phyloP scores from a whole-genome alignment of 2,329 filamentous ascomycete species.

The Penicillium olsonii region DNA sequence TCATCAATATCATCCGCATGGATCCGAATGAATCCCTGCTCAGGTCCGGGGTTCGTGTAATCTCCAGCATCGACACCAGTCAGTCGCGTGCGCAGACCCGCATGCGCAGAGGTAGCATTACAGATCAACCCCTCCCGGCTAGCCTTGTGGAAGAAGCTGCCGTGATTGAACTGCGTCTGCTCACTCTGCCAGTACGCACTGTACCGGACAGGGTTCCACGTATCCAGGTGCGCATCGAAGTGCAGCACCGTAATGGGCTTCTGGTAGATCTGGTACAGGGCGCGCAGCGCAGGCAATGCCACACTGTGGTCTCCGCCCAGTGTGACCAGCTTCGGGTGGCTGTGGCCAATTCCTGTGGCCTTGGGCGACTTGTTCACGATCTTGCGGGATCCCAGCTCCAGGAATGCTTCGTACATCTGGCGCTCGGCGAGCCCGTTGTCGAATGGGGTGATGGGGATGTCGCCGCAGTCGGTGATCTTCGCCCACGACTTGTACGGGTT shows the following conservation, averaged over 20 bases:
- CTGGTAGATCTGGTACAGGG: constrained; percentile 63
- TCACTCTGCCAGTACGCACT: constrained; percentile 71
- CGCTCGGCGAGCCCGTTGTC: constrained; percentile 78
- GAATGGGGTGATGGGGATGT: constrained; percentile 83
- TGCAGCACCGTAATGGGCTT: constrained; percentile 69
- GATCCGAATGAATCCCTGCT: constrained; percentile 78
- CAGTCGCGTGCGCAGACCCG: constrained; percentile 76
- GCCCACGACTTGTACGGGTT: constrained; percentile 85
- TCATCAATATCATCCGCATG: constrained; percentile 87
- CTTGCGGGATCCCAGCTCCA: constrained; percentile 61
- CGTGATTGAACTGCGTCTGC: constrained; percentile 80
- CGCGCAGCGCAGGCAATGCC: constrained; percentile 68
- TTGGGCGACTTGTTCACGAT: constrained; percentile 36
- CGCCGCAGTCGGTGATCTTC: constrained; percentile 81
- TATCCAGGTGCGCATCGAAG: constrained; percentile 79
- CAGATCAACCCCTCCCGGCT: constrained; percentile 76
- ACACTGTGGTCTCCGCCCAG: constrained; percentile 75
- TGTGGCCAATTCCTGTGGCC: constrained; percentile 35
- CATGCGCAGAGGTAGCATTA: constrained; percentile 76
- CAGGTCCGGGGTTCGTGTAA: constrained; percentile 68
- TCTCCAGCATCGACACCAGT: constrained; percentile 65
- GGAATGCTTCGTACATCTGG: constrained; percentile 82
- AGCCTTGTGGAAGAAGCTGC: constrained; percentile 89
- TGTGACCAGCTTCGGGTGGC: constrained; percentile 61
- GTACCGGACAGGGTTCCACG: constrained; percentile 79